Percentiles rank a stretch among this genome's conserved stretches.
phyloP scores from a whole-genome alignment of 345 rosid genomes.

The Pugionium dolabratum region DNA sequence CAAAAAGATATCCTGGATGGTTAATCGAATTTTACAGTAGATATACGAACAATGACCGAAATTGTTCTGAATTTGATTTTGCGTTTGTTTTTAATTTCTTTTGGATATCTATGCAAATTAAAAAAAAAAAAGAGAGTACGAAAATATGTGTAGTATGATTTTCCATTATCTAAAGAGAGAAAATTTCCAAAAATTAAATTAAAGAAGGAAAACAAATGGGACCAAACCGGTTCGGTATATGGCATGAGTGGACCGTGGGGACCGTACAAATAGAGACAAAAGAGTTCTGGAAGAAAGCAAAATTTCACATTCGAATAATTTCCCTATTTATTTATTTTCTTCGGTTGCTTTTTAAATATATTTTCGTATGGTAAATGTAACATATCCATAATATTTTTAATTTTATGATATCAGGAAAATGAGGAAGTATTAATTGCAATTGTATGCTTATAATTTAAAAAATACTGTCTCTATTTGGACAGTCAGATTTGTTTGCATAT shows the following conservation, averaged over 20 bases:
- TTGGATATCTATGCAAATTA: no score
- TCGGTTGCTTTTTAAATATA: constrained; percentile 3
- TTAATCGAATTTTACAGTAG: no score
- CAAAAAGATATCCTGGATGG: not conserved
- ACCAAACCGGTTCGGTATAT: constrained; percentile 44
- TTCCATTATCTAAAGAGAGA: constrained; percentile 7
- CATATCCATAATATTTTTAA: constrained; percentile 21
- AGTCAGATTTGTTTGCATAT: constrained; percentile 40
- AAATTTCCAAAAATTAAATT: constrained; percentile 5
- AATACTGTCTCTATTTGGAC: constrained; percentile 28
- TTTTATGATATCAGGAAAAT: constrained; percentile 26
- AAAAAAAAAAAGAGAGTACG: not conserved
- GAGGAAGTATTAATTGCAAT: constrained; percentile 28
- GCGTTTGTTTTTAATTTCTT: no score
- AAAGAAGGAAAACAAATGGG: constrained; percentile 32
- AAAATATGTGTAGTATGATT: not conserved
- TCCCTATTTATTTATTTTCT: constrained; percentile 13
- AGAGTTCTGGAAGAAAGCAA: constrained; percentile 42
- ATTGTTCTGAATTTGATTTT: no score
- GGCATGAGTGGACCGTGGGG: constrained; percentile 42
- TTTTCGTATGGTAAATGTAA: constrained; percentile 14
- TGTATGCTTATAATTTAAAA: constrained; percentile 40
- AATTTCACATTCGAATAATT: constrained; percentile 26
- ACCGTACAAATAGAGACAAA: constrained; percentile 36
- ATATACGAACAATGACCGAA: no score